Base-by-base conservation (phyloP, 805 yeast genomes). In the Ogataea glucozyma region DNA sequence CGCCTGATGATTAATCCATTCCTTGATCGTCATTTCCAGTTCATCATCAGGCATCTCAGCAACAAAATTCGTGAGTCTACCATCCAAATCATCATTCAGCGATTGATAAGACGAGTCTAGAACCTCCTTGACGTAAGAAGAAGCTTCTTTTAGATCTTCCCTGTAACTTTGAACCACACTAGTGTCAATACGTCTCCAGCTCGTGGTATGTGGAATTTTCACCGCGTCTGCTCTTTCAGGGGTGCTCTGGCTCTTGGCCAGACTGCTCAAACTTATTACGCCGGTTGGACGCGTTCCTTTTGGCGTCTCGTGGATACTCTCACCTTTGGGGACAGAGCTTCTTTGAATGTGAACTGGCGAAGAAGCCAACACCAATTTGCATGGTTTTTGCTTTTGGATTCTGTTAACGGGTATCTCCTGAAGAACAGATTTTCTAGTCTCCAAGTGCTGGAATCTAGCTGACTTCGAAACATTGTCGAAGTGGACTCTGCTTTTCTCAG, bases 41-140 rank as follows among this genome's bases (percentile, higher is more conserved):
- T 85, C 89, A 19, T 75, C 76, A 22, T 75, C 79, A 0, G 91
- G 90, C 78, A 85, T 79, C 31, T 78, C 79, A 1, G 80, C 71
- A 6, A 84, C 78, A 53, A 85, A 85, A 38, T 70, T 69, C 0
- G 86, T 77, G 17, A 85, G 62, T 21, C 75, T 74, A 1, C 91
- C 89, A 44, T 82, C 87, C 30, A 69, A 58, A 56, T 85, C 95
- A 48, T 82, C 79, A 49, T 75, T 71, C 13, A 82, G 38, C 11
- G 65, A 55, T 2, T 48, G 69, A 47, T 68, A 69, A 7, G 59
- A 60, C 0, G 72, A 62, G 7, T 64, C 52, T n/a, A 58, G 27
- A 9, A 62, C 54, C 14, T 53, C 58, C 26, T 52, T 47, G 11
- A 59, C 48, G 36, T 50, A 58, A 3, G 52, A 51, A 8, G 63